A percentile compares a stretch with the other conserved stretches of the same genome.
These are phyloP conservation scores for Apiospora arundinis DNA, from an alignment of 2,329 filamentous ascomycete genomes.

Conservation along the genomic window DNA sequence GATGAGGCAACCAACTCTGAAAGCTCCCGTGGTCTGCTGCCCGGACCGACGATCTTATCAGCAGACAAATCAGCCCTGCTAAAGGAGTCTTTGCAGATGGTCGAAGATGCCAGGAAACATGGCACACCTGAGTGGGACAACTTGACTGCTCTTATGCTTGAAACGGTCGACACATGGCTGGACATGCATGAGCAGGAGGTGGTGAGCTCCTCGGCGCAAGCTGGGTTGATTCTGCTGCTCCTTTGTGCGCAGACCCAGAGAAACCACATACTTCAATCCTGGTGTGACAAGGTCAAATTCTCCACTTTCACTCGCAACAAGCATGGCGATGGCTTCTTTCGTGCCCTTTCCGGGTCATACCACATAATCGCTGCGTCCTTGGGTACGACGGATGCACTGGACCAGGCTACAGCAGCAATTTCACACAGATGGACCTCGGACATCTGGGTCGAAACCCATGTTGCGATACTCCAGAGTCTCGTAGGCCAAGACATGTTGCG, in stretches of 20 bases:
- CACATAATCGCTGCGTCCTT: constrained; percentile 42
- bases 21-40: neutral
- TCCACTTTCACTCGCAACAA: constrained; percentile 42
- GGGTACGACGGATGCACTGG: constrained; percentile 19
- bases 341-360: constrained; percentile 58
- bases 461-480: constrained; percentile 62
- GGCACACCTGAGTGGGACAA: constrained; percentile 28
- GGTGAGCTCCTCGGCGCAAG: constrained; percentile 55
- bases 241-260: constrained; percentile 47
- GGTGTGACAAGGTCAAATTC: constrained; percentile 51
- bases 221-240: constrained; percentile 56
- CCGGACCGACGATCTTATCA: constrained; percentile 26
- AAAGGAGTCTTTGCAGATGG: constrained; percentile 25
- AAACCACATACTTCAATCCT: constrained; percentile 49
- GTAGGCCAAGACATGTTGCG: constrained; percentile 52
- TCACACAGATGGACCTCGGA: constrained; percentile 60
- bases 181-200: constrained; percentile 57
- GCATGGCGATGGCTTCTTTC: constrained; percentile 58
- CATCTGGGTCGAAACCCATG: constrained; percentile 56
- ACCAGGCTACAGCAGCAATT: constrained; percentile 50
- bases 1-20: neutral
- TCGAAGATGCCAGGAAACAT: constrained; percentile 27
- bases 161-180: constrained; percentile 53
- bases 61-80: constrained; percentile 25
- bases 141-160: constrained; percentile 36